Base-by-base conservation (phyloP, 1,284 basidiomycete genomes). In the Cutaneotrichosporon spelunceum region DNA sequence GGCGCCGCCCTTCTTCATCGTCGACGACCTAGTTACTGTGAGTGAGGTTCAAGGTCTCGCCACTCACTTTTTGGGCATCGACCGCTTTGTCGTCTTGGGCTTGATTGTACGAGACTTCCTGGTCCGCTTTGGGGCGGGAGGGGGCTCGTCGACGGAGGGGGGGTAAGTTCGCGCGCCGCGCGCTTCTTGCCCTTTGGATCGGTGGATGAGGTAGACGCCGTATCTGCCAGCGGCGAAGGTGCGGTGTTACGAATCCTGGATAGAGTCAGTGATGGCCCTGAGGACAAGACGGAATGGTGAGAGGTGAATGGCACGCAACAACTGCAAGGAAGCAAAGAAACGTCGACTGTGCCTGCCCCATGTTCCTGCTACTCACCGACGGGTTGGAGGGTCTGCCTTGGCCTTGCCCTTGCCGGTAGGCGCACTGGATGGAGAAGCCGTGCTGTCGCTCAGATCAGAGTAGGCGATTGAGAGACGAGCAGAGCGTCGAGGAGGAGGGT, bases 171-270 rank as follows among this genome's bases (percentile, higher is more conserved):
- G 26, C 57, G 56, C 14, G 50, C 56, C 4, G 72, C 76, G 49
- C 70, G 68, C 52, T 74, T 76, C 66, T 78, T 78, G 55, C 75
- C 76, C 62, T 78, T 76, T 53, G 67, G 69, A 60, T 78, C 75
- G 45, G 53, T 33, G 21, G 53, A 57, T 3, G 65, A 33, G 60
- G 56, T 45, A 10, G 50, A 36, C 10, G 49, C 27, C 19, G 24
- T 33, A 9, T 59, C 50, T 39, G 57, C 49, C 11, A 52, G 39
- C 26, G 57, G 27, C 39, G 27, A 27, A 3, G 42, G 21, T 4
- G 52, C 27, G 24, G 62, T 54, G n/a, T 58, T 48, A 8, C 56
- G 50, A 14, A 61, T 34, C 42, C 61, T 61, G 23, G 48, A 39
- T 23, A 21, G 26, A 30, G n/a, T 56, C 30, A 61, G 59, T 23